Conservation (phyloP, 2,329 filamentous ascomycete genomes). For the Fusarium kyushuense region DNA sequence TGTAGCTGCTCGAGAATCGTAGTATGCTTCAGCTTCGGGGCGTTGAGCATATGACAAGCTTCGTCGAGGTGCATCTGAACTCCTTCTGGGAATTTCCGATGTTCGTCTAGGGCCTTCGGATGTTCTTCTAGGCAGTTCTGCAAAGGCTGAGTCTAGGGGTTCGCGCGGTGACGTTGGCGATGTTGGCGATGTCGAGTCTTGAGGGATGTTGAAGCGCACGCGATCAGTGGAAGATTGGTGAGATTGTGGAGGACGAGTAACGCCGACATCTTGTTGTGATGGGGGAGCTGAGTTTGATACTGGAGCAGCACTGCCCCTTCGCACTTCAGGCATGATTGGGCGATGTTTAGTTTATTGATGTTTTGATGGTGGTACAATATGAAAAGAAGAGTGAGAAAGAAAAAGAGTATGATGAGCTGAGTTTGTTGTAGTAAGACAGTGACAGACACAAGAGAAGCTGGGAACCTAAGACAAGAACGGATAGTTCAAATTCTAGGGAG, state of each 20-base stretch:
- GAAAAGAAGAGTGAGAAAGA: not conserved
- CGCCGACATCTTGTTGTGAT: slow-evolving; percentile 22
- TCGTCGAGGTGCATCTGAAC: slow-evolving; percentile 44
- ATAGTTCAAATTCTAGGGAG: slow-evolving; percentile 5
- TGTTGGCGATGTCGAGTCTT: slow-evolving; percentile 10
- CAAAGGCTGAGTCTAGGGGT: slow-evolving; percentile 29
- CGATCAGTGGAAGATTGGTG: slow-evolving; percentile 22
- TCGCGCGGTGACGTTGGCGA: slow-evolving; percentile 18
- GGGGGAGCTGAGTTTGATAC: slow-evolving; percentile 40
- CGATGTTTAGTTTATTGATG: not conserved
- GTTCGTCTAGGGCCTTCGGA: slow-evolving; percentile 33
- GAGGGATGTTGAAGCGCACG: slow-evolving; percentile 39
- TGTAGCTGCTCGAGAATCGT: slow-evolving; percentile 56
- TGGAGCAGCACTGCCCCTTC: slow-evolving; percentile 45
- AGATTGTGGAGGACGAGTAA: slow-evolving; percentile 36
- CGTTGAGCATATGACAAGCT: slow-evolving; percentile 54
- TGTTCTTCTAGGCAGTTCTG: slow-evolving; percentile 44
- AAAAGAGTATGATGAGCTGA: not conserved
- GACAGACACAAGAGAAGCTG: slow-evolving; percentile 1
- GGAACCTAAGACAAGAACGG: slow-evolving; percentile 10
- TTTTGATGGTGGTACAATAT: slow-evolving; percentile 5
- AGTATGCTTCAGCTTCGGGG: slow-evolving; percentile 53
- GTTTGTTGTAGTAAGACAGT: slow-evolving; percentile 1
- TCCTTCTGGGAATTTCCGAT: slow-evolving; percentile 43
- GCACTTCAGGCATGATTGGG: slow-evolving; percentile 49